Conservation (phyloP, 2,329 filamentous ascomycete genomes). For the Arthrobotrys sinensis region DNA sequence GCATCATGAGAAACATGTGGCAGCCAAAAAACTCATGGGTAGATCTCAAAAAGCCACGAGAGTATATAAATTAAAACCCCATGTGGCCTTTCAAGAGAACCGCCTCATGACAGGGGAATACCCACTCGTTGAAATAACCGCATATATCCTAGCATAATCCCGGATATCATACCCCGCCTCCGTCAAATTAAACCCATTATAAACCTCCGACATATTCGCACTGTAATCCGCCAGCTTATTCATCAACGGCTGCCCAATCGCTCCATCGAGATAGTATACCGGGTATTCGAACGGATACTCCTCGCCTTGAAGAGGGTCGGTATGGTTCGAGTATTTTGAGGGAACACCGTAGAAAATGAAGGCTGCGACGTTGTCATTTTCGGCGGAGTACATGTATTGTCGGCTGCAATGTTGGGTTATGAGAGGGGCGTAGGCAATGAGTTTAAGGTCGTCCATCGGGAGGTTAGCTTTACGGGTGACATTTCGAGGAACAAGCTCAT, state of each 20-base stretch:
- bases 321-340: conserved; percentile 67
- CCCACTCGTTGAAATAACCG: conserved; percentile 70
- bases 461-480: conserved; percentile 82
- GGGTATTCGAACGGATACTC: conserved; percentile 78
- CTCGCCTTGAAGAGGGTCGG: conserved; percentile 76
- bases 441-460: conserved; percentile 77
- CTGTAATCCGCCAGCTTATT: conserved; percentile 81
- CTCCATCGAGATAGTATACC: conserved; percentile 83
- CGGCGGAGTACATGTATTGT: conserved; percentile 78
- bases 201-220: conserved; percentile 77
- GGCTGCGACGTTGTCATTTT: conserved; percentile 74
- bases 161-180: conserved; percentile 71
- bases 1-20: conserved; percentile 43
- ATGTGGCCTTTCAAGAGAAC: neutral
- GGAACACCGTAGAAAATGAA: conserved; percentile 76
- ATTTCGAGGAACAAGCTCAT: conserved; percentile 79
- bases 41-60: neutral
- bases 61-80: neutral
- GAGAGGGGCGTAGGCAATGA: conserved; percentile 91
- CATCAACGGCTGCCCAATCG: conserved; percentile 79
- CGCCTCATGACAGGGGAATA: conserved; percentile 66
- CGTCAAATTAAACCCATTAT: conserved; percentile 74
- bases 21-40: neutral
- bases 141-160: conserved; percentile 64
- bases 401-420: conserved; percentile 80